These are phyloP conservation scores for Mucor circinelloides DNA, from an alignment of 371 early-diverging fungal species.

Conservation along the genomic window DNA sequence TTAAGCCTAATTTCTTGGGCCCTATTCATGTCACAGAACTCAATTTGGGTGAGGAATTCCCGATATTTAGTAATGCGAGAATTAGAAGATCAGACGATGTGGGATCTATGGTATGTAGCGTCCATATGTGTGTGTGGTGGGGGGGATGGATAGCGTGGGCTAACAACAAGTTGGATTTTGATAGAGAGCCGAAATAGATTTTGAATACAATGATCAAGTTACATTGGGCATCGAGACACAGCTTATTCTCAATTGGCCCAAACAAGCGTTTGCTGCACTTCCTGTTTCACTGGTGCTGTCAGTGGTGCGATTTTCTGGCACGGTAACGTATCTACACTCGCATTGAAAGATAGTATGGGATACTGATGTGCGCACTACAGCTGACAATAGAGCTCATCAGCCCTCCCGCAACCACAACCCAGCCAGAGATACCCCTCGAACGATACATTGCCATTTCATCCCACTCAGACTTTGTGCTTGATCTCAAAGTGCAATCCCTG, in stretches of 20 bases:
- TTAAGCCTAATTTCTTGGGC: constrained; percentile 82
- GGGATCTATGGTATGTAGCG: constrained; percentile 65
- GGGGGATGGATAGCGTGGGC: not conserved
- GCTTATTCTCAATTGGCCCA: constrained; percentile 90
- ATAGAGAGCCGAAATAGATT: constrained; percentile 66
- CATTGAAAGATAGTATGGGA: not conserved
- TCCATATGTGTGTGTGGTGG: not conserved
- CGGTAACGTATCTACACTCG: constrained; percentile 48
- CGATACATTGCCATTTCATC: constrained; percentile 66
- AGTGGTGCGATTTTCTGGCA: constrained; percentile 86
- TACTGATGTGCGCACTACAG: constrained; percentile 1
- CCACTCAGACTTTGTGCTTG: constrained; percentile 76
- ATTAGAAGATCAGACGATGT: constrained; percentile 73
- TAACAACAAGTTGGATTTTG: not conserved
- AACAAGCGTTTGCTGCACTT: constrained; percentile 81
- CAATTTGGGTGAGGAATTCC: constrained; percentile 88
- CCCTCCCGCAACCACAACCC: constrained; percentile 46
- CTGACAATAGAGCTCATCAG: constrained; percentile 49
- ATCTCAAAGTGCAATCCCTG: constrained; percentile 84
- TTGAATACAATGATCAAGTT: constrained; percentile 80
- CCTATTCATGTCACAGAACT: constrained; percentile 87
- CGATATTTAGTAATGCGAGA: constrained; percentile 73
- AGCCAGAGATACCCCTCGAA: constrained; percentile 45
- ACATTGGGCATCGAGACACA: constrained; percentile 82
- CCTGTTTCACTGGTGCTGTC: constrained; percentile 86